A percentile compares a stretch with the other conserved stretches of the same genome.
phyloP scores from a whole-genome alignment of 352 stramenopile species.

The Phytophthora europaea region DNA sequence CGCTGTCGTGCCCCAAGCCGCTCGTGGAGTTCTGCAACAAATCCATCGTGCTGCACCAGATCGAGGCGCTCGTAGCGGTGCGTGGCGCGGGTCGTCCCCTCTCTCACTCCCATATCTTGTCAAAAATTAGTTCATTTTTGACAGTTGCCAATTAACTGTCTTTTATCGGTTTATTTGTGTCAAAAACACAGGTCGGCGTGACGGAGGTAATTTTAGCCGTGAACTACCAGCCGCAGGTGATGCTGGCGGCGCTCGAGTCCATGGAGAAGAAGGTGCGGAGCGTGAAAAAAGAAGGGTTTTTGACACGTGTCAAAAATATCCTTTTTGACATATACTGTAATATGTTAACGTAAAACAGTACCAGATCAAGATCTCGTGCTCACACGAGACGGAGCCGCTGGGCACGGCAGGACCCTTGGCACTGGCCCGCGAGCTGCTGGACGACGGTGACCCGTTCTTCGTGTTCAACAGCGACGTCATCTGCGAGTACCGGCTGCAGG shows the following conservation, averaged over 20 bases:
- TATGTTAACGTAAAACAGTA: conserved; percentile 50
- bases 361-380: conserved; percentile 92
- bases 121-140: neutral
- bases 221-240: conserved; percentile 93
- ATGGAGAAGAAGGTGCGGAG: conserved; percentile 82
- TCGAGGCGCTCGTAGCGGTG: conserved; percentile 87
- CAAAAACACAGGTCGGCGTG: conserved; percentile 74
- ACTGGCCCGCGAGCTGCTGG: conserved; percentile 83
- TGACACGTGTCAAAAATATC: neutral
- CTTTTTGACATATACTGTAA: conserved; percentile 13
- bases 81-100: neutral
- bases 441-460: conserved; percentile 91
- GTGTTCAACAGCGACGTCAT: conserved; percentile 94
- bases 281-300: neutral
- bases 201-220: conserved; percentile 91
- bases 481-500: conserved; percentile 85
- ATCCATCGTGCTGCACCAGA: conserved; percentile 91
- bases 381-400: conserved; percentile 87
- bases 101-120: neutral
- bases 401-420: conserved; percentile 87
- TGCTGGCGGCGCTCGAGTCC: conserved; percentile 79
- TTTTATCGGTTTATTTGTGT: neutral
- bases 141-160: neutral
- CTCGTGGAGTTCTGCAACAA: conserved; percentile 95
- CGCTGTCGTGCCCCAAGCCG: conserved; percentile 91